Percentiles rank a stretch among this genome's conserved stretches.
These are phyloP conservation scores for Bathelium albidoporum DNA, from an alignment of 495 filamentous ascomycete species.

Conservation along the genomic window DNA sequence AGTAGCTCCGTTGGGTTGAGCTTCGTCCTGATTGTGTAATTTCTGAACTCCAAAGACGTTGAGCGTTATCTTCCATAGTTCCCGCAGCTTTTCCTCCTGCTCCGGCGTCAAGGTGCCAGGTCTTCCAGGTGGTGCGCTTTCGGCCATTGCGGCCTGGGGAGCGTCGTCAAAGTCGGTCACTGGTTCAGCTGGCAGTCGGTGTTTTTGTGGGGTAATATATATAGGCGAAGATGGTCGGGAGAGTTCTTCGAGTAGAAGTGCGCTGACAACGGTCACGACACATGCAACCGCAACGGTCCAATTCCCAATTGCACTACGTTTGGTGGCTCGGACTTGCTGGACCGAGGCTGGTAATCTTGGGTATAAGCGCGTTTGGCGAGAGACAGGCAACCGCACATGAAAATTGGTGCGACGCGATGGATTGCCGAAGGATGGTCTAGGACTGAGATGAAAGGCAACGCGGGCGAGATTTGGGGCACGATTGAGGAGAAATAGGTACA, in stretches of 20 bases:
- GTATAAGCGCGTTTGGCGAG: background rate
- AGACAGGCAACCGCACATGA: background rate
- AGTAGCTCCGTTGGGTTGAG: conserved; percentile 20
- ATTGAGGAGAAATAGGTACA: background rate
- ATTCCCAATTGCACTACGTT: background rate
- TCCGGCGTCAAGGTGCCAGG: conserved; percentile 80
- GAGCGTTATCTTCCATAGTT: conserved; percentile 71
- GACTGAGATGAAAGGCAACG: background rate
- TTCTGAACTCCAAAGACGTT: conserved; percentile 63
- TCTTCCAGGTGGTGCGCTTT: conserved; percentile 55
- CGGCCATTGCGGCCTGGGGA: conserved; percentile 24
- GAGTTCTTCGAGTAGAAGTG: background rate
- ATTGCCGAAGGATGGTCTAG: background rate
- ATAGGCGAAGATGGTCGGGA: background rate
- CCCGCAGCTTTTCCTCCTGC: conserved; percentile 77
- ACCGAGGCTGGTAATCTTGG: background rate
- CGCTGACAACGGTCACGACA: background rate
- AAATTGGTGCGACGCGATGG: background rate
- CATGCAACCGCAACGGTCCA: conserved; percentile 3
- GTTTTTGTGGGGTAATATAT: background rate
- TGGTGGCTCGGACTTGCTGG: background rate
- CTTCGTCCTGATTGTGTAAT: background rate
- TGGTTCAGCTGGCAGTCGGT: background rate
- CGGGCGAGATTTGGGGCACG: background rate
- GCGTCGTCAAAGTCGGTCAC: background rate